phyloP scores from a whole-genome alignment of 2,329 filamentous ascomycete genomes.

The Colletotrichum sp. region DNA sequence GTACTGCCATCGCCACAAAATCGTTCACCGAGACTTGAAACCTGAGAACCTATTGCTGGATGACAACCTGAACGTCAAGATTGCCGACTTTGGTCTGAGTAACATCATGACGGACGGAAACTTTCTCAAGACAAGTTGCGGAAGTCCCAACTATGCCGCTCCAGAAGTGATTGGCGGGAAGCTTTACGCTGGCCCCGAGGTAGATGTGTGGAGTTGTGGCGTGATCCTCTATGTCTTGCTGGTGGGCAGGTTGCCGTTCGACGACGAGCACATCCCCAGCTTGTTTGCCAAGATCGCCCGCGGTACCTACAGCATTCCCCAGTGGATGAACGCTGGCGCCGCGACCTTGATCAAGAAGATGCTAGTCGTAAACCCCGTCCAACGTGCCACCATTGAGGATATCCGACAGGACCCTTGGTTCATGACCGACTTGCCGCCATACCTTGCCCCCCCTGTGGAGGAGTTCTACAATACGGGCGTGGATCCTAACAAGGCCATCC shows the following conservation, averaged over 20 bases:
- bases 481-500: conserved; percentile 90
- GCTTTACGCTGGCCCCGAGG: conserved; percentile 94
- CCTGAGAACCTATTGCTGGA: conserved; percentile 96
- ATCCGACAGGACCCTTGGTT: conserved; percentile 97
- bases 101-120: conserved; percentile 99
- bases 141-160: conserved; percentile 96
- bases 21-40: conserved; percentile 96
- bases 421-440: conserved; percentile 81
- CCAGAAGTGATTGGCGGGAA: conserved; percentile 98
- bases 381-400: conserved; percentile 91
- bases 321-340: conserved; percentile 87
- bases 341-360: conserved; percentile 86
- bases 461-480: conserved; percentile 95
- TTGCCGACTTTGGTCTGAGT: conserved; percentile 97
- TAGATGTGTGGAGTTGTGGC: conserved; percentile 97
- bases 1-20: conserved; percentile 98
- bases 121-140: conserved; percentile 97
- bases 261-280: conserved; percentile 97
- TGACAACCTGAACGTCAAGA: conserved; percentile 96
- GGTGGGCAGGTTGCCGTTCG: conserved; percentile 87
- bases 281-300: conserved; percentile 98
- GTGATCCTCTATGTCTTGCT: conserved; percentile 88
- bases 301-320: conserved; percentile 90
- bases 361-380: conserved; percentile 93
- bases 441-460: conserved; percentile 85